phyloP scores from a whole-genome alignment of 169 alveolate species.

The Plasmodium relictum region DNA sequence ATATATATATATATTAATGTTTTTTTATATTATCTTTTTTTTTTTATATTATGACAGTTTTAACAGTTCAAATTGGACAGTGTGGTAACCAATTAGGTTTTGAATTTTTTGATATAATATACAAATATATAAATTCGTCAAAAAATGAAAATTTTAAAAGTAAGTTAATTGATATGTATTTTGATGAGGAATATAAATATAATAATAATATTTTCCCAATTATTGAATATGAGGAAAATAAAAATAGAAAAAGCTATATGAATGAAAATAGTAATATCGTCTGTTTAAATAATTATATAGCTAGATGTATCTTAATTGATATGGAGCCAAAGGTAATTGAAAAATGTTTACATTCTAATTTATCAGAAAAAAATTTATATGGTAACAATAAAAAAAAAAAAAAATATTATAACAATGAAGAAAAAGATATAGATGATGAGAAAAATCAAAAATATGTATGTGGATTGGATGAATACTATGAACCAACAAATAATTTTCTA shows the following conservation, averaged over 20 bases:
- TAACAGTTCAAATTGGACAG: conserved; percentile 62
- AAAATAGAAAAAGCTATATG: background rate
- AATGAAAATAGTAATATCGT: conserved; percentile 9
- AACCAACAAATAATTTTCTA: conserved; percentile 34
- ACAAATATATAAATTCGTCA: conserved; percentile 16
- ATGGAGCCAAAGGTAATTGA: conserved; percentile 77
- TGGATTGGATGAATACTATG: conserved; percentile 70
- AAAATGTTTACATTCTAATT: conserved; percentile 22
- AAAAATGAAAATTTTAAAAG: conserved; percentile 39
- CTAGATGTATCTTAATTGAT: conserved; percentile 58
- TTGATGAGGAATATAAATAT: conserved; percentile 57
- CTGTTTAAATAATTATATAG: conserved; percentile 51
- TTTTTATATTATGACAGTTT: conserved; percentile 40
- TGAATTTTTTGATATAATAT: conserved; percentile 32
- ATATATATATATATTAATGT: background rate
- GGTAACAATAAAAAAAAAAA: conserved; percentile 13
- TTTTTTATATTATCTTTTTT: background rate
- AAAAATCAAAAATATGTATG: conserved; percentile 26
- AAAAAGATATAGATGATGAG: background rate
- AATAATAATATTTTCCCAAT: conserved; percentile 53
- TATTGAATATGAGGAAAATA: conserved; percentile 44
- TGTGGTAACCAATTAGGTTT: conserved; percentile 71
- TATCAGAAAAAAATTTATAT: background rate
- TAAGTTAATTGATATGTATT: conserved; percentile 49
- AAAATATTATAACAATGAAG: background rate